Percentiles rank a stretch among this genome's conserved stretches.
Evolutionary conservation across 805 yeast genomes (phyloP).

Genomic region (Lachancea thermotolerans): DNA sequence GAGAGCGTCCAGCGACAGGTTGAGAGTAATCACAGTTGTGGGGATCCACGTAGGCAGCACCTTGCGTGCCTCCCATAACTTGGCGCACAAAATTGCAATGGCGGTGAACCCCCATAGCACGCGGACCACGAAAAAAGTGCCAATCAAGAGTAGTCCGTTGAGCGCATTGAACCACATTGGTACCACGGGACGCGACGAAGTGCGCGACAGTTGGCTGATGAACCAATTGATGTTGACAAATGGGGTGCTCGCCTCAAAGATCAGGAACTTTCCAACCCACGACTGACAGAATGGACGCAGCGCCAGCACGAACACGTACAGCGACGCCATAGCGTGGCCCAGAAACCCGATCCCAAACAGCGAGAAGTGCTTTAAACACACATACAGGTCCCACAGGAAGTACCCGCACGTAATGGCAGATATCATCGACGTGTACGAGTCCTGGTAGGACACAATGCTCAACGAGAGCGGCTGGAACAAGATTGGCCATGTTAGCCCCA

Average conservation of each 20-base stretch:
- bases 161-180: slow-evolving; percentile 46
- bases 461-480: slow-evolving; percentile 42
- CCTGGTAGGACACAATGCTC: slow-evolving; percentile 59
- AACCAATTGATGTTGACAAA: slow-evolving; percentile 95
- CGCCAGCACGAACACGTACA: slow-evolving; percentile 60
- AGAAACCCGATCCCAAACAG: slow-evolving; percentile 78
- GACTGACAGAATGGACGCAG: slow-evolving; percentile 72
- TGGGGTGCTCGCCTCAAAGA: slow-evolving; percentile 88
- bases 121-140: slow-evolving; percentile 69
- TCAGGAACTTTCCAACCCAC: slow-evolving; percentile 73
- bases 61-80: slow-evolving; percentile 40
- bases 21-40: slow-evolving; percentile 44
- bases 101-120: slow-evolving; percentile 85
- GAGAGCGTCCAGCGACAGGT: slow-evolving; percentile 55
- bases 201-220: slow-evolving; percentile 66
- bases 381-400: slow-evolving; percentile 80
- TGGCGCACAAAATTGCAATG: slow-evolving; percentile 43
- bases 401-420: slow-evolving; percentile 73
- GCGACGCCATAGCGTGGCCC: slow-evolving; percentile 77
- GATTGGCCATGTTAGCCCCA: slow-evolving; percentile 55
- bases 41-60: slow-evolving; percentile 44
- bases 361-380: slow-evolving; percentile 56
- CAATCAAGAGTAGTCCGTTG: slow-evolving; percentile 67
- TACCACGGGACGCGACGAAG: slow-evolving; percentile 37
- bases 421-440: slow-evolving; percentile 71